Base-by-base conservation (phyloP, 78 protist genomes). In the Tieghemostelium lacteum region DNA sequence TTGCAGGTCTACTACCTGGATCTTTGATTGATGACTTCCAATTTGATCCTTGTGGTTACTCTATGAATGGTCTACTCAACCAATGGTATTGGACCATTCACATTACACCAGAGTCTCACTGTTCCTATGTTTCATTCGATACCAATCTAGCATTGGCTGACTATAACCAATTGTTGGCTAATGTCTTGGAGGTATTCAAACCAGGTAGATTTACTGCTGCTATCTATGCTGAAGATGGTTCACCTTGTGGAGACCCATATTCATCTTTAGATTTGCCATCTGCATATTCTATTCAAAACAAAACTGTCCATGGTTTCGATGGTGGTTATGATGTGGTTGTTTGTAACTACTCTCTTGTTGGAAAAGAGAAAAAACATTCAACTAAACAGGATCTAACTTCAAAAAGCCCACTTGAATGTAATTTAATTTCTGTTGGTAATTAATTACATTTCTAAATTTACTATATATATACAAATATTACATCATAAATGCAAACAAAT, bases 1-100 rank as follows among this genome's bases (percentile, higher is more conserved):
- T 76, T 55, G 73, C 28, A 19, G 29, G 80, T 49, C 52, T 94
- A 8, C 20, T 86, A 14, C 86, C 97, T 8, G 88, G 92, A 16
- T 74, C 78, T 7, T 58, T 45, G 22, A 85, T 87, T 52, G 96
- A 95, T 63, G 97, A 80, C 57, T 66, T 62, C 67, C 62, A 89
- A 50, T 98, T 98, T 60, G 95, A 94, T 17, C 99, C 99, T 3
- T 97, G 98, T 72, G 99, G 99, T n/a, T 98, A 97, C 93, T 95
- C 98, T 12, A 87, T 92, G 95, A 98, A 98, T 71, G 99, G 97
- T 2, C 67, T 97, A 19, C 37, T 63, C 26, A 67, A 67, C 45
- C 29, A 33, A 3, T 49, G 65, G 20, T 93, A 85, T 70, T 62
- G 75, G 86, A 93, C 95, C 7, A 93, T 93, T 50, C 95, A 93